These are phyloP conservation scores for Yamadazyma spencermartinsiae DNA, from an alignment of 1,139 yeast species.

Conservation along the genomic window DNA sequence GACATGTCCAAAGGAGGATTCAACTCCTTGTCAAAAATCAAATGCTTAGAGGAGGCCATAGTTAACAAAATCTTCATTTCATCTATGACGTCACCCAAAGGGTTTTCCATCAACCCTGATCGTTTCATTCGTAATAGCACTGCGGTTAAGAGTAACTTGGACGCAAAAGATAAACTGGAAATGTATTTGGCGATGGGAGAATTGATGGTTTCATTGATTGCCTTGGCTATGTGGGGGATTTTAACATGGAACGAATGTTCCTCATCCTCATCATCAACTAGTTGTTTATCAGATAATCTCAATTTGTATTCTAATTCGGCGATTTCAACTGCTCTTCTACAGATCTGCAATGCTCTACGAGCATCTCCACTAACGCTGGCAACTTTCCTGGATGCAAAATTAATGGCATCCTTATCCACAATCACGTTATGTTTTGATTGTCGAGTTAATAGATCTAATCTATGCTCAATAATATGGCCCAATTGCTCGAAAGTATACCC, in stretches of 20 bases:
- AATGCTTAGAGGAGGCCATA: slow-evolving; percentile 26
- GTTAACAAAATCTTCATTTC: slow-evolving; percentile 56
- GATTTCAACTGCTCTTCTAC: slow-evolving; percentile 86
- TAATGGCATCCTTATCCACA: slow-evolving; percentile 76
- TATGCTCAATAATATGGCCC: slow-evolving; percentile 67
- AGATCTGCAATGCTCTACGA: slow-evolving; percentile 83
- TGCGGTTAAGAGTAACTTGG: slow-evolving; percentile 72
- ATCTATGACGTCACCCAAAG: slow-evolving; percentile 75
- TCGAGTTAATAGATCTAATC: slow-evolving; percentile 59
- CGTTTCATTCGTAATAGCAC: slow-evolving; percentile 65
- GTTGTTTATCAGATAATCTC: slow-evolving; percentile 4
- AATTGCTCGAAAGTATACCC: slow-evolving; percentile 86
- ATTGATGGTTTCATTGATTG: slow-evolving; percentile 76
- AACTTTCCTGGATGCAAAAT: slow-evolving; percentile 89
- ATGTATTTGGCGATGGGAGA: slow-evolving; percentile 70
- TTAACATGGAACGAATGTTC: slow-evolving; percentile 55
- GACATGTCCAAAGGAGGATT: slow-evolving; percentile 6
- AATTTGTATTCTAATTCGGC: slow-evolving; percentile 59
- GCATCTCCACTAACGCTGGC: slow-evolving; percentile 99
- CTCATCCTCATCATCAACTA: slow-evolving; percentile 10
- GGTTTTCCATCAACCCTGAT: slow-evolving; percentile 68
- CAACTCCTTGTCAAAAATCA: slow-evolving; percentile 1
- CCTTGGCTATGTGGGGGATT: slow-evolving; percentile 70
- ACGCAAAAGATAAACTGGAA: slow-evolving; percentile 59
- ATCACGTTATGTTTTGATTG: slow-evolving; percentile 37